Base-by-base conservation (phyloP, 2,329 filamentous ascomycete species). In the Verticillium longisporum region DNA sequence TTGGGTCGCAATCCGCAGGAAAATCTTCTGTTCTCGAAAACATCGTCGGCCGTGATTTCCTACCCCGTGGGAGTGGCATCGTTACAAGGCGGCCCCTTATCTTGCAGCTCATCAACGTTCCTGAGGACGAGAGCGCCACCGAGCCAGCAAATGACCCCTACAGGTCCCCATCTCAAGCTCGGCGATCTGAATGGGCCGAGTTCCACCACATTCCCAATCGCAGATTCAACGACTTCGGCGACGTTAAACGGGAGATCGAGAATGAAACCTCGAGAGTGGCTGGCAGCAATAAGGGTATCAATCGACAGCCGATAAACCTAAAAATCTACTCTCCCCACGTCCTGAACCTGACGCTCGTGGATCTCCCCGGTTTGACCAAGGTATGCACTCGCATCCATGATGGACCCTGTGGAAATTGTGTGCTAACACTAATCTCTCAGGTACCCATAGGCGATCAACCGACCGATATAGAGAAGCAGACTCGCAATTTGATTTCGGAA, bases 21-120 rank as follows among this genome's bases (percentile, higher is more conserved):
- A 99, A 99, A 80, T 98, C 94, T 15, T 98, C 95, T 7, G 95
- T 99, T 32, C 88, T 99, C 66, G 95, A 99, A 79, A 99, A 99
- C 77, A 97, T 99, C 68, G 95, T 99, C 71, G 95, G 95, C 70
- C 87, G 94, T 77, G 95, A 99, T 78, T 99, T 99, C 76, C 83
- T 99, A 60, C 95, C 95, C 62, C 90, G 95, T 74, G 95, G 95
- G 71, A 96, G 92, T 74, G 95, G 95, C 74, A 98, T 99, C 75
- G 93, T 97, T 65, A 99, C 95, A 61, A 86, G 95, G 64, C 86
- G 95, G 71, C 95, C 95, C 61, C 84, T 99, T 69, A 97, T 99
- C 70, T 86, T 99, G 63, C 95, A 99, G 77, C 89, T 99, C 72
- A 98, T 99, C 86, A 99, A 99, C 72, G 88, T 99, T 60, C 90